phyloP scores from a whole-genome alignment of 768 basidiomycete genomes.

The Sporobolomyces phaffii region DNA sequence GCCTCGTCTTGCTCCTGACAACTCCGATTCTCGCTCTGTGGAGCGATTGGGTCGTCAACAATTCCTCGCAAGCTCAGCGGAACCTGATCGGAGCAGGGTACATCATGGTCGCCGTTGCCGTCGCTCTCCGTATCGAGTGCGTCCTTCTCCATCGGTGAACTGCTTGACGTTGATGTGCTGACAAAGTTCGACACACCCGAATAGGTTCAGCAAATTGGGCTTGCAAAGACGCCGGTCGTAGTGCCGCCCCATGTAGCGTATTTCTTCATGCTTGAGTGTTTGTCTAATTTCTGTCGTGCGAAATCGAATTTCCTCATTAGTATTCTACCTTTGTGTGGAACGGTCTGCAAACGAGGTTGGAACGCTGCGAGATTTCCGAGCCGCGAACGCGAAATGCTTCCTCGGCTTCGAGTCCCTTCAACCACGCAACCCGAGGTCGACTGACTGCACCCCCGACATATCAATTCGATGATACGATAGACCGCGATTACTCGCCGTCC shows the following conservation, averaged over 20 bases:
- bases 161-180: no score
- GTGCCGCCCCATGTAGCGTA: no score
- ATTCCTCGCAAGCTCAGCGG: conserved; percentile 15
- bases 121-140: not conserved
- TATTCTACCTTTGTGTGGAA: no score
- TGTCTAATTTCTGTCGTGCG: no score
- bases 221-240: not conserved
- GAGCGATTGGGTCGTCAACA: conserved; percentile 28
- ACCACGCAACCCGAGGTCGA: no score
- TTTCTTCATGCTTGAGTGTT: not conserved
- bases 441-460: no score
- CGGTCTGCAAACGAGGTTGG: no score
- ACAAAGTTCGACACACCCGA: no score
- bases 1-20: conserved; percentile 22
- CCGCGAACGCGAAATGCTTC: no score
- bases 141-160: not conserved
- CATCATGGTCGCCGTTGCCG: not conserved
- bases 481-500: not conserved
- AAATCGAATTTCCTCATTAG: no score
- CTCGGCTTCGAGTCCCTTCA: no score
- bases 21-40: conserved; percentile 34
- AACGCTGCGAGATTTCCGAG: no score
- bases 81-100: not conserved
- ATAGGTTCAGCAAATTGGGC: not conserved
- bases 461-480: conserved; percentile 8